Evolutionary conservation across 2,329 filamentous ascomycete genomes (phyloP).

Genomic region (Pyrenophora graminea): DNA sequence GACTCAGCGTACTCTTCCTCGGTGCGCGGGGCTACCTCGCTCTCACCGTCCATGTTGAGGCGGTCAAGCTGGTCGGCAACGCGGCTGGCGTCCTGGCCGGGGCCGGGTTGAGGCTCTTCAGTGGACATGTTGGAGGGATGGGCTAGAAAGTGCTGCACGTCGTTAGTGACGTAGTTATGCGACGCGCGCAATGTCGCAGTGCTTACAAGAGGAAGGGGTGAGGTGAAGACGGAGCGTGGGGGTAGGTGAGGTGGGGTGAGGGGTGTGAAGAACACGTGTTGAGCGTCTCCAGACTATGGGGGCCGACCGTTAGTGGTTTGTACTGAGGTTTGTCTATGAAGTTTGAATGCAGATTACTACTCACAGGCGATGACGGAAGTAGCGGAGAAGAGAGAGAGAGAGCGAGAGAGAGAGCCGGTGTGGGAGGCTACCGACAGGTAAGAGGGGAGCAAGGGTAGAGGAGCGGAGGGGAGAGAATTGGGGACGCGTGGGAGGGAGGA

Average conservation of each 20-base stretch:
- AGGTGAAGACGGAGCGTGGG: slow-evolving; percentile 7
- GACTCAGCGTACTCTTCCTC: slow-evolving; percentile 96
- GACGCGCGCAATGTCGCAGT: slow-evolving; percentile 17
- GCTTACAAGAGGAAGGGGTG: slow-evolving; percentile 23
- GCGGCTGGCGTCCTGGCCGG: slow-evolving; percentile 41
- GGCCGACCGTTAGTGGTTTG: slow-evolving; percentile 25
- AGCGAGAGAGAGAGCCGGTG: slow-evolving; percentile 37
- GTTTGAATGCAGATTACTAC: slow-evolving; percentile 24
- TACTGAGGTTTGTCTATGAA: slow-evolving; percentile 28
- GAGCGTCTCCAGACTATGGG: slow-evolving; percentile 15
- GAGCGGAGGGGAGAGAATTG: slow-evolving; percentile 21
- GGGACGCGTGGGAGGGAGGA: slow-evolving; percentile 27
- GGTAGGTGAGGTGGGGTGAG: slow-evolving; percentile 8
- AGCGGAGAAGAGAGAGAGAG: slow-evolving; percentile 26
- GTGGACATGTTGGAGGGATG: slow-evolving; percentile 50
- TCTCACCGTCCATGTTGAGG: slow-evolving; percentile 51
- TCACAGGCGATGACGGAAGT: slow-evolving; percentile 39
- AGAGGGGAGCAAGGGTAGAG: slow-evolving; percentile 20
- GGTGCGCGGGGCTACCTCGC: slow-evolving; percentile 81
- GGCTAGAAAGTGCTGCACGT: slow-evolving; percentile 30
- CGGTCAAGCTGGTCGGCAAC: slow-evolving; percentile 50
- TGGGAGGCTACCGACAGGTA: slow-evolving; percentile 24
- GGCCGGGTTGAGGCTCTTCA: slow-evolving; percentile 43
- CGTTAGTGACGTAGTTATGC: slow-evolving; percentile 37
- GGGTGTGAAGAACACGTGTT: slow-evolving; percentile 8